Evolutionary conservation across 345 rosid genomes (phyloP).

Genomic region (Punica granatum): DNA sequence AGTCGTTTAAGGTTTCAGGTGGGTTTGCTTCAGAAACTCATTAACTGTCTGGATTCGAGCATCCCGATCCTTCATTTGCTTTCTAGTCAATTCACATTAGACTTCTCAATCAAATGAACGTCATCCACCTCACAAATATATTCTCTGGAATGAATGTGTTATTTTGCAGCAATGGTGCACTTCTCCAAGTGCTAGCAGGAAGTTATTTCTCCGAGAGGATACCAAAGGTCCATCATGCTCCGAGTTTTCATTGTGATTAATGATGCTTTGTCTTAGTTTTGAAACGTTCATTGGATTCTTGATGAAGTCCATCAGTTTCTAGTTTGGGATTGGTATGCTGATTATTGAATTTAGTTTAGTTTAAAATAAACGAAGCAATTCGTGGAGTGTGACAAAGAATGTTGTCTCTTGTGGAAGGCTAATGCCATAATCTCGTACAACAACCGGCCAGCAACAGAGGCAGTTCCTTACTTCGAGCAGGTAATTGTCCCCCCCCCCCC

Average conservation of each 20-base stretch:
- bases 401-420: slow-evolving; percentile 65
- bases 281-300: neutral
- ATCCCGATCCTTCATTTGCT: slow-evolving; percentile 2
- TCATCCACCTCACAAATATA: neutral
- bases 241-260: neutral
- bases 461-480: slow-evolving; percentile 97
- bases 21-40: neutral
- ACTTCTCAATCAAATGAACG: neutral
- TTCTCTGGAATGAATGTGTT: slow-evolving; percentile 5
- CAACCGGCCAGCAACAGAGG: slow-evolving; percentile 95
- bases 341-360: slow-evolving; percentile 18
- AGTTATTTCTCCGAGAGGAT: slow-evolving; percentile 81
- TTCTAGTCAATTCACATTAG: neutral
- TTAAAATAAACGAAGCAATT: slow-evolving; percentile 14
- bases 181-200: slow-evolving; percentile 78
- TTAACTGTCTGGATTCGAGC: neutral
- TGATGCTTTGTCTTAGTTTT: neutral
- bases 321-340: slow-evolving; percentile 5
- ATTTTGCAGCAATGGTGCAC: slow-evolving; percentile 77
- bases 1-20: neutral
- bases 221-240: slow-evolving; percentile 59
- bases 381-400: slow-evolving; percentile 38
- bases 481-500: slow-evolving; percentile 27
- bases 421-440: slow-evolving; percentile 88
- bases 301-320: slow-evolving; percentile 1